Base-by-base conservation (phyloP, 1,284 basidiomycete species). In the Malassezia sp. region DNA sequence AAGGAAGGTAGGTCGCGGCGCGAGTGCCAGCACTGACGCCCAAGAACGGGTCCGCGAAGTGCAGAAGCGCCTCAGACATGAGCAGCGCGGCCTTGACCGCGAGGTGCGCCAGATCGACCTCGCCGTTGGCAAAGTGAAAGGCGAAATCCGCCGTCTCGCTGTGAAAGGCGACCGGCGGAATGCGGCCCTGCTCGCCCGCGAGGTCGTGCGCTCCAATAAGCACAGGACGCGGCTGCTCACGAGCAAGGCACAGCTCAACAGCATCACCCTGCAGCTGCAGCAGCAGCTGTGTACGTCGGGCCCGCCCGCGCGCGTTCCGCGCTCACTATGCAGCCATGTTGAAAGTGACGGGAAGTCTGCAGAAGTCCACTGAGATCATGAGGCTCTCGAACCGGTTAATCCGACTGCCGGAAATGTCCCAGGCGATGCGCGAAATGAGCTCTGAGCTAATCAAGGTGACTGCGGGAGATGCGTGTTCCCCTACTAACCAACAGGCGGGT, bases 301-400 rank as follows among this genome's bases (percentile, higher is more conserved):
- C n/a, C 15, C 17, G 9, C 18, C 8, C 7, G 32, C 9, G 32
- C 9, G 15, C 32, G 15, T 10, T 1, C 23, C 18, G 27, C 23
- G 20, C 21, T 33, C 5, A 30, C 30, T n/a, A 27, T 24, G 15
- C 39, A 96, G 93, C 93, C 0, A 88, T 96, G 84, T 75, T 83
- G 61, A 99, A 97, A 74, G 87, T 97, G 31, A 96, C 93, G 2
- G 93, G 93, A 7, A 81, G 87, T 18, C 76, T 99, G 59, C 89
- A 95, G 73, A 96, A 90, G 73, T 91, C 87, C 9, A 90, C 91
- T 1, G 91, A 97, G 73, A 96, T 97, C 55, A 97, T 99, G 91
- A 97, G 86, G 74, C 77, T 90, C 26, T 91, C 90, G 4, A 97
- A 95, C 72, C 76, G 82, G 37, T 78, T 97, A 35, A 76, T 97